Conservation (phyloP, 1,284 basidiomycete genomes). For the Rhizopogon parksii region DNA sequence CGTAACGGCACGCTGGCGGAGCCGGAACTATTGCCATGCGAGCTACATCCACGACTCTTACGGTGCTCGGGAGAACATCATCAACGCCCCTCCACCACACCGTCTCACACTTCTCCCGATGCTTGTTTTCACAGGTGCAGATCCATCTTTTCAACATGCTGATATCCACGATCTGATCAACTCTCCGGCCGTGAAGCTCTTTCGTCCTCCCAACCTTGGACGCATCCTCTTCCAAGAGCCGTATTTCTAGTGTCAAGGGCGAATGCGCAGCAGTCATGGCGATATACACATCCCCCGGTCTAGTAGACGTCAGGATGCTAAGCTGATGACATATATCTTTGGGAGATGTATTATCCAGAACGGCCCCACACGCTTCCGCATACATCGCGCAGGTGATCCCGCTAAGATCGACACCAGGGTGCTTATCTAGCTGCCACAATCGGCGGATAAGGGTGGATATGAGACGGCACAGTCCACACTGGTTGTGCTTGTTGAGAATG, state of each 20-base stretch:
- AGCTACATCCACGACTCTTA: slow-evolving; percentile 1
- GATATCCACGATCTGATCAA: no score
- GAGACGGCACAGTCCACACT: slow-evolving; percentile 16
- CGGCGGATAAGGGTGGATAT: slow-evolving; percentile 9
- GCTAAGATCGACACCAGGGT: slow-evolving; percentile 9
- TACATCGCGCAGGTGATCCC: slow-evolving; percentile 5
- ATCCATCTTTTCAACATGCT: no score
- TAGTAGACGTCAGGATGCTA: slow-evolving; percentile 6
- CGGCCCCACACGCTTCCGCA: slow-evolving; percentile 2
- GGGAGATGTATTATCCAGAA: neutral
- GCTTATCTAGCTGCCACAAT: slow-evolving; percentile 14
- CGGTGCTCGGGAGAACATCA: neutral
- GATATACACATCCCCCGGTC: slow-evolving; percentile 7
- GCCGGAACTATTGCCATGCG: neutral
- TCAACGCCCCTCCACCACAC: neutral
- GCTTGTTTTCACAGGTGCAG: neutral
- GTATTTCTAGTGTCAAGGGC: neutral
- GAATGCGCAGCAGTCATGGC: neutral
- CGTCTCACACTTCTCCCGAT: neutral
- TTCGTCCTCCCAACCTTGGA: no score
- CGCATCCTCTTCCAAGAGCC: no score
- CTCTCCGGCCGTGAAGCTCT: no score
- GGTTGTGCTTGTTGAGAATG: slow-evolving; percentile 7
- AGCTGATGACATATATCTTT: slow-evolving; percentile 14
- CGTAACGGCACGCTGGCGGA: neutral